Base-by-base conservation (phyloP, 2,329 filamentous ascomycete species). In the Ascochyta lentis region DNA sequence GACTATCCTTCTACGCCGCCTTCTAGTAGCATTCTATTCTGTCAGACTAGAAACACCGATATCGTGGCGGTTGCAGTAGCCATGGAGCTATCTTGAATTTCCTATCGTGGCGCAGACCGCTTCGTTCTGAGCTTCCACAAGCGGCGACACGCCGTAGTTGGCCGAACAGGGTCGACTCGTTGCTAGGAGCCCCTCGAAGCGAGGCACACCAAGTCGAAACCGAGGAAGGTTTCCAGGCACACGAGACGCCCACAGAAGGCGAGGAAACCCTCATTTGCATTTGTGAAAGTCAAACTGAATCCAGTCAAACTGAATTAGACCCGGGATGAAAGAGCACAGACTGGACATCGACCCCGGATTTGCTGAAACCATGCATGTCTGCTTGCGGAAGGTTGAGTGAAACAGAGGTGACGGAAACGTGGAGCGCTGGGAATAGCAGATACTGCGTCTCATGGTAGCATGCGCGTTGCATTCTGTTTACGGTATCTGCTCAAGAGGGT, bases 261-360 rank as follows among this genome's bases (percentile, higher is more conserved):
- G 16, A 48, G 33, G 22, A n/a, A 37, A 44, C 26, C 31, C 24
- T 45, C 47, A 23, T 5, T 22, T 40, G 45, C 46, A 47, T 42
- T 35, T 47, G 46, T 47, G 42, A 52, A 42, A 53, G 27, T 31
- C 19, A 27, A 60, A 34, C 3, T 34, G 27, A 24, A 49, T 60
- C 40, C 2, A 53, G 27, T 31, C 19, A 27, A 60, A 34, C 3
- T 34, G 27, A 24, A 49, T 60, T 38, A 3, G 19, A 19, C 19
- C 40, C 34, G 26, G 42, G 24, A 29, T 46, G 35, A 34, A 24
- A 38, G 51, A 38, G 59, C 61, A 60, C 58, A 56, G 58, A 60
- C 50, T 49, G 41, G 35, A 53, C 19, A 35, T 44, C 19, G 49
- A 59, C 59, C 59, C 63, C 58, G 47, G 59, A 54, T 60, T 58